Percentiles rank a stretch among this genome's conserved stretches.
phyloP scores from a whole-genome alignment of 2,329 filamentous ascomycete species.

The Hymenotorrendiella dingleyae region DNA sequence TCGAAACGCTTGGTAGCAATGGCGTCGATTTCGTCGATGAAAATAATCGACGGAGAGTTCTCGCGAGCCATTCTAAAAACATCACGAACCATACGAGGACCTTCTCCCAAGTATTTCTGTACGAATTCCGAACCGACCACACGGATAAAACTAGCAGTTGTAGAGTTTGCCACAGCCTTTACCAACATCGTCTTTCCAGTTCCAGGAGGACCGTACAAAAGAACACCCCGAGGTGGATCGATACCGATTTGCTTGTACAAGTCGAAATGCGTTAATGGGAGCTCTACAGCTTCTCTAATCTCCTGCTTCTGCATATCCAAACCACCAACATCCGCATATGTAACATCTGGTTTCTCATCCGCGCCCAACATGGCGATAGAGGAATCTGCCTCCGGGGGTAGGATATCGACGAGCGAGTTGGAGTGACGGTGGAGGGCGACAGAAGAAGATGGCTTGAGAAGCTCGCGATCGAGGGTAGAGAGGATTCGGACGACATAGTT shows the following conservation, averaged over 20 bases:
- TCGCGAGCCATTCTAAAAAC: constrained; percentile 99
- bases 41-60: constrained; percentile 97
- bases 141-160: constrained; percentile 95
- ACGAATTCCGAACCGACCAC: constrained; percentile 98
- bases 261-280: constrained; percentile 94
- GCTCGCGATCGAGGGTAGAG: constrained; percentile 95
- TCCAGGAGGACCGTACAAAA: constrained; percentile 92
- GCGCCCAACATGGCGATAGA: constrained; percentile 97
- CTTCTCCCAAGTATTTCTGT: constrained; percentile 97
- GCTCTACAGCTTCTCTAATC: constrained; percentile 93
- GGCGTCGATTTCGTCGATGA: constrained; percentile 98
- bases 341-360: constrained; percentile 97
- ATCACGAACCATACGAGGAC: constrained; percentile 96
- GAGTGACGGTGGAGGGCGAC: constrained; percentile 97
- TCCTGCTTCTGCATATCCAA: constrained; percentile 99
- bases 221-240: constrained; percentile 90
- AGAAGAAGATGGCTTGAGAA: constrained; percentile 95
- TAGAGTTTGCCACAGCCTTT: constrained; percentile 97
- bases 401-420: constrained; percentile 95
- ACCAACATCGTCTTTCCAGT: constrained; percentile 97
- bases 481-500: constrained; percentile 99
- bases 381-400: constrained; percentile 97
- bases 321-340: constrained; percentile 95
- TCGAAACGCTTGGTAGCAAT: constrained; percentile 99
- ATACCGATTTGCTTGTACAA: constrained; percentile 99